Evolutionary conservation across 2,329 filamentous ascomycete genomes (phyloP).

Genomic region (Curvularia sp.): DNA sequence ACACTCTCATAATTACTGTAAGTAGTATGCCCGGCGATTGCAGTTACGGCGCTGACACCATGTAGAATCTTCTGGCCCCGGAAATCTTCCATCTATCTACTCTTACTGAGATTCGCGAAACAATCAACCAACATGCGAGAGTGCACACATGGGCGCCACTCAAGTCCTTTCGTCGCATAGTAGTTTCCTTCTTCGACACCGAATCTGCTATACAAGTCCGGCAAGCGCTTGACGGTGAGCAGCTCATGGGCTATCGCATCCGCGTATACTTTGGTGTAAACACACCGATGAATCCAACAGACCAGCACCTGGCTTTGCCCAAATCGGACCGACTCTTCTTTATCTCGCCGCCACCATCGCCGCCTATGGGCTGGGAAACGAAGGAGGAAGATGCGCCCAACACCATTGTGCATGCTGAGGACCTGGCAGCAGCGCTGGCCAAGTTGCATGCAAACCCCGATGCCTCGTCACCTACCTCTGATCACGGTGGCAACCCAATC

Average conservation of each 20-base stretch:
- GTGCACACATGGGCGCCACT: conserved; percentile 82
- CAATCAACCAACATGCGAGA: conserved; percentile 72
- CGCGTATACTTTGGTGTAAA: conserved; percentile 51
- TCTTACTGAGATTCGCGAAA: conserved; percentile 74
- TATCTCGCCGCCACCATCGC: conserved; percentile 69
- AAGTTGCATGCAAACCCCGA: conserved; percentile 57
- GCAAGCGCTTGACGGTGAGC: conserved; percentile 75
- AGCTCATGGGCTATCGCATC: conserved; percentile 68
- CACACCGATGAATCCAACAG: conserved; percentile 49
- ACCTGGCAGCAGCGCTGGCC: conserved; percentile 64
- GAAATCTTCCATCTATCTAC: conserved; percentile 79
- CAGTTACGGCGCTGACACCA: conserved; percentile 24
- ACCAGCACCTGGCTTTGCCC: conserved; percentile 55
- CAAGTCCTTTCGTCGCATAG: conserved; percentile 81
- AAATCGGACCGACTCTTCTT: conserved; percentile 70
- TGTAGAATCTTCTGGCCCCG: conserved; percentile 70
- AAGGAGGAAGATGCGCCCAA: conserved; percentile 69
- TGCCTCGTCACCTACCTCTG: conserved; percentile 36
- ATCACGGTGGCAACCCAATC: conserved; percentile 27
- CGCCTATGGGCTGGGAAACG: conserved; percentile 71
- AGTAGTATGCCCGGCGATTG: conserved; percentile 17
- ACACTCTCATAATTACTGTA: conserved; percentile 81
- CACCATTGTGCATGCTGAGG: conserved; percentile 69
- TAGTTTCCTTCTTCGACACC: conserved; percentile 77
- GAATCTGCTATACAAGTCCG: conserved; percentile 75